Evolutionary conservation across 331 rosid species (phyloP).

Genomic region (Dryas integrifolia): DNA sequence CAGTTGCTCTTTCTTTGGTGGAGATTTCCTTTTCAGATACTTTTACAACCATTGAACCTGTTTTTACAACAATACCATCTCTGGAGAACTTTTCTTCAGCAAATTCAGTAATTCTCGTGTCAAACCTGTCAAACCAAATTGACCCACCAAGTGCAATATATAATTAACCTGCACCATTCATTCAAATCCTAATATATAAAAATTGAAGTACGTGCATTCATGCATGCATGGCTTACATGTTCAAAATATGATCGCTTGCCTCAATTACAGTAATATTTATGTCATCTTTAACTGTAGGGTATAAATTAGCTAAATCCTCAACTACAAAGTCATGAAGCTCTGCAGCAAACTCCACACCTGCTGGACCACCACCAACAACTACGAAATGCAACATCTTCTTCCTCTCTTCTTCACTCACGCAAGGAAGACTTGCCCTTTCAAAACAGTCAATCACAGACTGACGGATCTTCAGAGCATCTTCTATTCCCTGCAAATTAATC

Average conservation of each 20-base stretch:
- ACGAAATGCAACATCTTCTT: conserved; percentile 33
- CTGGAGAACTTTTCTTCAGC: conserved; percentile 38
- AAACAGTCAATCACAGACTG: conserved; percentile 35
- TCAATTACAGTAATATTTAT: conserved; percentile 27
- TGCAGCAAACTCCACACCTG: conserved; percentile 45
- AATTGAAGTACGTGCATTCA: no score
- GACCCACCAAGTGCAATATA: neutral
- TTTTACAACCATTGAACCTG: conserved; percentile 38
- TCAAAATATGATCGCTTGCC: conserved; percentile 39
- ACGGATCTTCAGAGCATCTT: conserved; percentile 40
- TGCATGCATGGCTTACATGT: conserved; percentile 10
- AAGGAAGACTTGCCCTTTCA: conserved; percentile 40
- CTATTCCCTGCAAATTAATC: conserved; percentile 27
- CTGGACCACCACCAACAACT: conserved; percentile 41
- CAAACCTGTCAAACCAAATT: conserved; percentile 29
- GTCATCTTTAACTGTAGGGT: conserved; percentile 24
- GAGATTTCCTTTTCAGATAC: conserved; percentile 36
- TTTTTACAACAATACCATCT: conserved; percentile 35
- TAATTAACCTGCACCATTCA: neutral
- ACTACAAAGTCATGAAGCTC: conserved; percentile 40
- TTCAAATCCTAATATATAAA: neutral
- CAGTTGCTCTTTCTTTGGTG: conserved; percentile 37
- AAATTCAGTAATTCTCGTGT: conserved; percentile 36
- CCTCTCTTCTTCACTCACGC: conserved; percentile 34
- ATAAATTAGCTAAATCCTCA: conserved; percentile 29